Conservation (phyloP, 2,329 filamentous ascomycete genomes). For the Ambrosiella cleistominuta region DNA sequence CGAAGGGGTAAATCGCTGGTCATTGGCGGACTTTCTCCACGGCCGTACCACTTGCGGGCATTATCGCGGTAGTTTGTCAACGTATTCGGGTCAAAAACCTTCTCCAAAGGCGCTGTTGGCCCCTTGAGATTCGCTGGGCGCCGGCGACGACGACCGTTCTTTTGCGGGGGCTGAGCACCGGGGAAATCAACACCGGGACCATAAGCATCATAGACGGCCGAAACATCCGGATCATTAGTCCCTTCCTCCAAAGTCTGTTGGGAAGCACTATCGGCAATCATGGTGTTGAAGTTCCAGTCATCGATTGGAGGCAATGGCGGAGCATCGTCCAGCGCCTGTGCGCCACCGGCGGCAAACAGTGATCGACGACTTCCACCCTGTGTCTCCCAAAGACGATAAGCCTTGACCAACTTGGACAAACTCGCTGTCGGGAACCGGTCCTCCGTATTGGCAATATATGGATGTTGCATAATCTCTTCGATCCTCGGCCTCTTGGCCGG, state of each 20-base stretch:
- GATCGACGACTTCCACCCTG: slow-evolving; percentile 46
- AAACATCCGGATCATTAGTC: slow-evolving; percentile 4
- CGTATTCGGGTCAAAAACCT: slow-evolving; percentile 31
- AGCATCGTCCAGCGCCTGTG: slow-evolving; percentile 23
- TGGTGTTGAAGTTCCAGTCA: slow-evolving; percentile 41
- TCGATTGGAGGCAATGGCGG: slow-evolving; percentile 25
- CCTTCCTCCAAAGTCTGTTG: not conserved
- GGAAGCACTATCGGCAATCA: slow-evolving; percentile 1
- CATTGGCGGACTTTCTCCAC: slow-evolving; percentile 16
- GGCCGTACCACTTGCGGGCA: slow-evolving; percentile 26
- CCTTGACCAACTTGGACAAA: slow-evolving; percentile 43
- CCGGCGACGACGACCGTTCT: slow-evolving; percentile 19
- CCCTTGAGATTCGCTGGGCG: slow-evolving; percentile 27
- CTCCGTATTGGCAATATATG: slow-evolving; percentile 41
- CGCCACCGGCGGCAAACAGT: slow-evolving; percentile 35
- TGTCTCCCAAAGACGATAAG: slow-evolving; percentile 51
- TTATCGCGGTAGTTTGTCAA: slow-evolving; percentile 30
- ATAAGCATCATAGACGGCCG: slow-evolving; percentile 10
- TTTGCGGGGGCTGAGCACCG: slow-evolving; percentile 13
- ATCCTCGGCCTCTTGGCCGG: slow-evolving; percentile 40
- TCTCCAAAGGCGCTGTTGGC: slow-evolving; percentile 27
- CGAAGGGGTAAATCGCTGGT: slow-evolving; percentile 28
- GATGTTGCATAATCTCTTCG: slow-evolving; percentile 43
- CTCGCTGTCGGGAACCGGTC: slow-evolving; percentile 40
- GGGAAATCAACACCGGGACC: slow-evolving; percentile 9